Conservation (phyloP, 2,329 filamentous ascomycete species). For the Lecanicillium sp. region DNA sequence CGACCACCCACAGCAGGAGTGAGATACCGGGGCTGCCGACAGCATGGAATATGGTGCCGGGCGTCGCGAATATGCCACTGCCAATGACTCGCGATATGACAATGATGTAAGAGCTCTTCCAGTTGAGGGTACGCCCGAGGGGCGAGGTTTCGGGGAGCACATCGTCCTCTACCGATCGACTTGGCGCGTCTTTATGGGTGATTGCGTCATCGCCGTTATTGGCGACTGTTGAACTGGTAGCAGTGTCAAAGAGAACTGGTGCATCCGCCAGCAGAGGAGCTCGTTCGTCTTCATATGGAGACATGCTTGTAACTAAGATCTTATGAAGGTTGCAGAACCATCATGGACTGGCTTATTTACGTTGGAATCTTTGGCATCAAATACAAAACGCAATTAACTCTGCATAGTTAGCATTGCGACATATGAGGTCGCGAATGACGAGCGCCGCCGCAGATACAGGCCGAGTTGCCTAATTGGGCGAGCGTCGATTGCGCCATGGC, state of each 20-base stretch:
- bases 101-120: slow-evolving; percentile 59
- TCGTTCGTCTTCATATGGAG: neutral
- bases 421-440: neutral
- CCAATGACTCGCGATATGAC: slow-evolving; percentile 64
- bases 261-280: slow-evolving; percentile 7
- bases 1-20: slow-evolving; percentile 56
- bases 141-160: slow-evolving; percentile 54
- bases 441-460: neutral
- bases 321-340: too few species aligned
- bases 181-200: slow-evolving; percentile 11
- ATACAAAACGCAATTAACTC: too few species aligned
- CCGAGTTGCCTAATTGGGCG: slow-evolving; percentile 4
- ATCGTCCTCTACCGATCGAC: slow-evolving; percentile 45
- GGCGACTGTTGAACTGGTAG: neutral
- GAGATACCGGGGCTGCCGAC: slow-evolving; percentile 62
- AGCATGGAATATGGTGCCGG: slow-evolving; percentile 58
- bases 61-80: slow-evolving; percentile 67
- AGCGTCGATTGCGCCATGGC: slow-evolving; percentile 11
- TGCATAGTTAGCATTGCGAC: slow-evolving; percentile 7
- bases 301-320: neutral
- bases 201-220: neutral
- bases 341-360: too few species aligned
- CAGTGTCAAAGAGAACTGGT: neutral
- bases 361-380: too few species aligned
- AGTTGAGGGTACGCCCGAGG: slow-evolving; percentile 53